Evolutionary conservation across 1,284 basidiomycete species (phyloP).

Genomic region (Mrakiaceae sp.): DNA sequence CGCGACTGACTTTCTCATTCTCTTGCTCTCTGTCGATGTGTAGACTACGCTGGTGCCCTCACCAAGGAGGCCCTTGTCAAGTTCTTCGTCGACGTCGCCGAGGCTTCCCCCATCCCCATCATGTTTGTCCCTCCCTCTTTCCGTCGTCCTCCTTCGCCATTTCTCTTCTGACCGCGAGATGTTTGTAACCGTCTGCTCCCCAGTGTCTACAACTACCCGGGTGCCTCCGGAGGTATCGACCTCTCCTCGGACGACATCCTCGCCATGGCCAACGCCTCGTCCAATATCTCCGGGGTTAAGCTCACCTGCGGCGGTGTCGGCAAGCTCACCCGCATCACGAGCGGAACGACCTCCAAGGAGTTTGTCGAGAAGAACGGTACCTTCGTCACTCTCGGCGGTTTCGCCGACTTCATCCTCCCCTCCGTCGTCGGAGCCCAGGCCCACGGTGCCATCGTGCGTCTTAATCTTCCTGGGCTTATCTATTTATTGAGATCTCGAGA

Average conservation of each 20-base stretch:
- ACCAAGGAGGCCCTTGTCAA: conserved; percentile 56
- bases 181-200: not conserved
- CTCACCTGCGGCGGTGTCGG: conserved; percentile 83
- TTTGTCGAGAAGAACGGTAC: conserved; percentile 49
- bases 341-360: conserved; percentile 47
- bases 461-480: conserved; percentile 58
- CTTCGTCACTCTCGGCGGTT: conserved; percentile 69
- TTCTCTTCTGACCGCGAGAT: not conserved
- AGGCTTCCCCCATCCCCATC: conserved; percentile 69
- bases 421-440: conserved; percentile 51
- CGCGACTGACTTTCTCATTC: too few species aligned
- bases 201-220: conserved; percentile 42
- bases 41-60: conserved; percentile 62
- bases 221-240: conserved; percentile 70
- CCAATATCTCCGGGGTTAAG: conserved; percentile 62
- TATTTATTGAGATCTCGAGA: not conserved
- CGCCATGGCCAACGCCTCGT: conserved; percentile 51
- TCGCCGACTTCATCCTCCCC: conserved; percentile 62
- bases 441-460: conserved; percentile 70
- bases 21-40: conserved; percentile 26
- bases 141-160: not conserved
- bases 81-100: conserved; percentile 64
- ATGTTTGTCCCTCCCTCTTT: conserved; percentile 42
- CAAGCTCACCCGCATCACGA: conserved; percentile 67
- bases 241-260: conserved; percentile 73